A percentile compares a stretch with the other conserved stretches of the same genome.
Conservation (phyloP, 371 early-diverging fungal species). For the Funneliformis caledonium region DNA sequence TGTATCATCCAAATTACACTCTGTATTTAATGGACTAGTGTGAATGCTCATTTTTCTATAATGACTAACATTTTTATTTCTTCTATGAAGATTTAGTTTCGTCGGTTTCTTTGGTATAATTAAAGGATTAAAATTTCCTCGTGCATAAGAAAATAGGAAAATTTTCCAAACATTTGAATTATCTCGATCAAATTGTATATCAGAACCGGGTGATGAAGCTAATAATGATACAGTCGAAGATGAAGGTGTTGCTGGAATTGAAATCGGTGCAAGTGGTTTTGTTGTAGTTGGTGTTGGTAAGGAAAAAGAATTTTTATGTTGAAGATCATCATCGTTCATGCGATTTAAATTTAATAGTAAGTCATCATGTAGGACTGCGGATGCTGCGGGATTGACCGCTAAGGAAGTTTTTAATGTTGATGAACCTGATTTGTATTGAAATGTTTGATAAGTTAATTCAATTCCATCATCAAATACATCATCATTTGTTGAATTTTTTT, state of each 20-base stretch:
- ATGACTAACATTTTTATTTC: not conserved
- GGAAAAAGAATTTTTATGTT: too few species aligned
- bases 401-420: too few species aligned
- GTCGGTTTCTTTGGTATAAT: slow-evolving; percentile 24
- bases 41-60: not conserved
- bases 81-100: not conserved
- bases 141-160: slow-evolving; percentile 19
- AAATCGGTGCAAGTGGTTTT: not conserved
- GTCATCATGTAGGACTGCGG: too few species aligned
- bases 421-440: too few species aligned
- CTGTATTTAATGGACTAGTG: not conserved
- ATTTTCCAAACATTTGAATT: slow-evolving; percentile 2
- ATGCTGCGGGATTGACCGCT: too few species aligned
- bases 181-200: not conserved
- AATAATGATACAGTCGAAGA: not conserved
- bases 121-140: slow-evolving; percentile 30
- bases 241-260: not conserved
- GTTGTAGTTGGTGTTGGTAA: too few species aligned
- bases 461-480: too few species aligned
- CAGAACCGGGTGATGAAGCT: not conserved
- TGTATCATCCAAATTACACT: too few species aligned
- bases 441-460: too few species aligned
- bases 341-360: too few species aligned
- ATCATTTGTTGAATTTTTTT: too few species aligned
- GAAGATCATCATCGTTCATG: too few species aligned